A percentile compares a stretch with the other conserved stretches of the same genome.
These are phyloP conservation scores for Ceraceosorus guamensis DNA, from an alignment of 1,284 basidiomycete genomes.

Conservation along the genomic window DNA sequence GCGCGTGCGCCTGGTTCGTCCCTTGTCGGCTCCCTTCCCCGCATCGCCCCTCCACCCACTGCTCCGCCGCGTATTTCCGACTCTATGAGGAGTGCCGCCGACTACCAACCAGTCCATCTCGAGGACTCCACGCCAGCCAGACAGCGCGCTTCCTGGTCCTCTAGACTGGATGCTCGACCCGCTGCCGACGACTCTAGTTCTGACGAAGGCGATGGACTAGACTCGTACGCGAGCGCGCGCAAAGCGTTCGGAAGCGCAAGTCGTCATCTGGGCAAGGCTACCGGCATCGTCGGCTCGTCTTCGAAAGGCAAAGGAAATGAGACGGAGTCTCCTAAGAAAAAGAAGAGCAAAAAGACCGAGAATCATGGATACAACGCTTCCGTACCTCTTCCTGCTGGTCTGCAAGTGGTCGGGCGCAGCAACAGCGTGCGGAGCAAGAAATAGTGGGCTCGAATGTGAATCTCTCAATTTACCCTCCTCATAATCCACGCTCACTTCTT, in stretches of 20 bases:
- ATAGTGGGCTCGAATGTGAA: too few species aligned
- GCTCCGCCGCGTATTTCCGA: constrained; percentile 19
- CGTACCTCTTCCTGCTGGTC: constrained; percentile 14
- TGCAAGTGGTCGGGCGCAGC: constrained; percentile 15
- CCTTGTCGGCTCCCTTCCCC: constrained; percentile 8
- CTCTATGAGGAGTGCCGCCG: constrained; percentile 13
- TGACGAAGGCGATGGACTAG: constrained; percentile 29
- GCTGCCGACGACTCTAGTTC: constrained; percentile 24
- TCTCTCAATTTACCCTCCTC: too few species aligned
- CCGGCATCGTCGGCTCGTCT: constrained; percentile 20
- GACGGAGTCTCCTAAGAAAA: constrained; percentile 1
- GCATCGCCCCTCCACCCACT: constrained; percentile 28
- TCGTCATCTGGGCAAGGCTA: constrained; percentile 32
- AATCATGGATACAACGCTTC: constrained; percentile 13
- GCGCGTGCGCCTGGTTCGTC: background rate
- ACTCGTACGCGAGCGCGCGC: constrained; percentile 34
- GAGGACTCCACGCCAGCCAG: constrained; percentile 12
- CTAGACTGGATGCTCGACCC: constrained; percentile 22
- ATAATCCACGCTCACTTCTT: too few species aligned
- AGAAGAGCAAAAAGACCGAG: constrained; percentile 3
- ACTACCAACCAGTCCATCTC: constrained; percentile 18
- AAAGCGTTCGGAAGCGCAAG: constrained; percentile 38
- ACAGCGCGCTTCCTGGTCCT: constrained; percentile 33
- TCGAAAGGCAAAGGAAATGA: constrained; percentile 1
- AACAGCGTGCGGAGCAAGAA: background rate